Conservation (phyloP, 176 grass and related monocot species). For the Oryza australiensis region DNA sequence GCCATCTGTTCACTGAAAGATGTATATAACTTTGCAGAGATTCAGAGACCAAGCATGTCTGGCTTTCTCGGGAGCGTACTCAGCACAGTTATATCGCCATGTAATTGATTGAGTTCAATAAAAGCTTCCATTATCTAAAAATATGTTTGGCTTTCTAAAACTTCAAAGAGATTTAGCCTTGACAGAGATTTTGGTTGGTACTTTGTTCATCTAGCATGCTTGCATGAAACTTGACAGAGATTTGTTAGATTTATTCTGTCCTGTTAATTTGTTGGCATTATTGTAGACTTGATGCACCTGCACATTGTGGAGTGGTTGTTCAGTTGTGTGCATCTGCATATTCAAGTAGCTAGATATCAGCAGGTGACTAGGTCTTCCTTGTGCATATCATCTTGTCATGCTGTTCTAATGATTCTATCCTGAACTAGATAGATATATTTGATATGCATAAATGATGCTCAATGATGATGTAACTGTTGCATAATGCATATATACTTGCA, state of each 20-base stretch:
- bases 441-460: background rate
- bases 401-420: constrained; percentile 20
- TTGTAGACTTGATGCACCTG: background rate
- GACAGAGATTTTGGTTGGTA: background rate
- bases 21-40: background rate
- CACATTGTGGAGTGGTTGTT: constrained; percentile 40
- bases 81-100: too few species aligned
- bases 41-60: background rate
- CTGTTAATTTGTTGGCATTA: background rate
- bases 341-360: background rate
- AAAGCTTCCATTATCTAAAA: too few species aligned
- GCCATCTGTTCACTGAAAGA: background rate
- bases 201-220: background rate
- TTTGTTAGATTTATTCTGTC: background rate
- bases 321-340: constrained; percentile 22
- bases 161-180: background rate
- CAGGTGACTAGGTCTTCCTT: constrained; percentile 27
- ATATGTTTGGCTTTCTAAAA: background rate
- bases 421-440: constrained; percentile 14
- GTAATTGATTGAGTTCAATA: too few species aligned
- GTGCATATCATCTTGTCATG: constrained; percentile 4
- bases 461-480: constrained; percentile 18
- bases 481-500: background rate
- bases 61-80: too few species aligned
- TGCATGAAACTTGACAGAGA: background rate